phyloP scores from a whole-genome alignment of 129 eudicot species.

The Smallanthus sonchifolius region DNA sequence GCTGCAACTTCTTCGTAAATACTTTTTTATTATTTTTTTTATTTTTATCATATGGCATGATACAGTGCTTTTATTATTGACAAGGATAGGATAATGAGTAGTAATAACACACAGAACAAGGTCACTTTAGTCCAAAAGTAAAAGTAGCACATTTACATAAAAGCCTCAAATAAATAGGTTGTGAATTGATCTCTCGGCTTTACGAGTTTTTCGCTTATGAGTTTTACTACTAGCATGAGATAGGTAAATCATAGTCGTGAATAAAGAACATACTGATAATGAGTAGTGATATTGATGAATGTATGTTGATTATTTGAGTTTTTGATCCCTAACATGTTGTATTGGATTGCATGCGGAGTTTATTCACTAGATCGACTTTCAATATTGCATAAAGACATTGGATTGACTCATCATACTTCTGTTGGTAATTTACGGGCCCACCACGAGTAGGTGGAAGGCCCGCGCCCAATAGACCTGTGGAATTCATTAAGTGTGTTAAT shows the following conservation, averaged over 20 bases:
- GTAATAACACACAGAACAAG: constrained; percentile 11
- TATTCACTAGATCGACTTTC: not conserved
- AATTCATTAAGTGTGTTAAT: too few relatives aligned
- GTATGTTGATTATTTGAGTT: too few relatives aligned
- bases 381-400: not conserved
- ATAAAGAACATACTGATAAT: too few relatives aligned
- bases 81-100: constrained; percentile 14
- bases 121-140: constrained; percentile 11
- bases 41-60: not conserved
- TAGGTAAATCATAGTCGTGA: too few relatives aligned
- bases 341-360: not conserved
- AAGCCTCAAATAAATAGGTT: not conserved
- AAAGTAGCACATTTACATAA: not conserved
- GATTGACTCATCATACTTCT: not conserved
- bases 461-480: too few relatives aligned
- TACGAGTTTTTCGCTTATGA: too few relatives aligned
- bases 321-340: too few relatives aligned
- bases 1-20: not conserved
- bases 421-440: too few relatives aligned
- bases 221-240: too few relatives aligned
- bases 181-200: not conserved
- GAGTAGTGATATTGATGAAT: too few relatives aligned
- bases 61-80: constrained; percentile 6
- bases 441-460: too few relatives aligned
- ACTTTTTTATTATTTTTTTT: too few relatives aligned